Percentiles rank a stretch among this genome's conserved stretches.
Conservation (phyloP, 192 early-diverging fungal genomes). For the Podila horticola region DNA sequence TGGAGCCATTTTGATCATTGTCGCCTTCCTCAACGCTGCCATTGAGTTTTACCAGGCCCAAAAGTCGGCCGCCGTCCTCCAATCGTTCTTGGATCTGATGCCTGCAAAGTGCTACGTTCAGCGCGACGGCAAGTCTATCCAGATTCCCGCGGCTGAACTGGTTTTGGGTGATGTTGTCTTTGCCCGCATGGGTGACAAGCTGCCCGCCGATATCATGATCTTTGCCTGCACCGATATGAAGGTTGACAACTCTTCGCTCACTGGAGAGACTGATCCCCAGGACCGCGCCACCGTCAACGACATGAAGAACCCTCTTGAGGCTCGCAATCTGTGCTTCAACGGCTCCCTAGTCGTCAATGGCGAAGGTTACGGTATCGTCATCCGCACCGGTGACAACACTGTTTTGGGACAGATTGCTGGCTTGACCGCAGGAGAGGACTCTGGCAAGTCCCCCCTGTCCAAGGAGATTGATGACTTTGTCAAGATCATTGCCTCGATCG, state of each 20-base stretch:
- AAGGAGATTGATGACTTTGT: constrained; percentile 34
- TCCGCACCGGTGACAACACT: constrained; percentile 84
- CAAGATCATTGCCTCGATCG: not conserved
- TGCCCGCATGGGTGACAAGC: constrained; percentile 92
- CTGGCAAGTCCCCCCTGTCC: constrained; percentile 74
- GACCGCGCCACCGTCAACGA: constrained; percentile 74
- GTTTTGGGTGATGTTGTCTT: constrained; percentile 92
- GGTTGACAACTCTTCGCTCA: constrained; percentile 97
- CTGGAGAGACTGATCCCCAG: constrained; percentile 96
- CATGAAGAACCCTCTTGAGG: constrained; percentile 88
- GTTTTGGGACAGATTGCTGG: constrained; percentile 24
- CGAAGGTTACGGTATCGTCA: constrained; percentile 92
- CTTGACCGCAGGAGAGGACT: not conserved
- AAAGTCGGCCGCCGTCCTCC: constrained; percentile 89
- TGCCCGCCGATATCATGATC: constrained; percentile 91
- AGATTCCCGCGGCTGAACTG: constrained; percentile 76
- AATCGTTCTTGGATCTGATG: constrained; percentile 93
- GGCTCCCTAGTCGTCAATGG: constrained; percentile 87
- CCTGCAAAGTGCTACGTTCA: constrained; percentile 84
- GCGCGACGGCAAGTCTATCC: constrained; percentile 77
- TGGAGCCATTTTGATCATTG: constrained; percentile 87
- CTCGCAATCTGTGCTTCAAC: constrained; percentile 92
- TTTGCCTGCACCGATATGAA: constrained; percentile 88
- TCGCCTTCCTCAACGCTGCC: constrained; percentile 89
- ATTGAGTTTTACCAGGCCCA: constrained; percentile 95